Evolutionary conservation across 345 rosid genomes (phyloP).

Genomic region (Isatis tinctoria): DNA sequence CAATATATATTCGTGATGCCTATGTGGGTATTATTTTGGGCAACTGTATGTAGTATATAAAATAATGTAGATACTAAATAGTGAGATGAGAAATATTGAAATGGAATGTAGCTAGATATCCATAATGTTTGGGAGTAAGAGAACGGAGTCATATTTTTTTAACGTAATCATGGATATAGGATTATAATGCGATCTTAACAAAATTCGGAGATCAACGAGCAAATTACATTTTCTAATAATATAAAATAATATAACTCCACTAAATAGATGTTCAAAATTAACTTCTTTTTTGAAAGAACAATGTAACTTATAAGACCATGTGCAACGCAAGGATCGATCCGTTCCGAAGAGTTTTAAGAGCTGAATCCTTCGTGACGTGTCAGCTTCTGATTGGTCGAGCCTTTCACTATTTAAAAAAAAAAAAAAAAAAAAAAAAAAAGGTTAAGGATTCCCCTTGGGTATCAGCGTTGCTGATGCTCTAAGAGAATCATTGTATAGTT

Average conservation of each 20-base stretch:
- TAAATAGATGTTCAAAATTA: background rate
- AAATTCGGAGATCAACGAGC: background rate
- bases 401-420: no score
- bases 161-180: background rate
- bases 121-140: background rate
- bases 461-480: no score
- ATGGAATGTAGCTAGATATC: background rate
- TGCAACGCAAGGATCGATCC: no score
- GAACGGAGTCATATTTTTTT: background rate
- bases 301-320: background rate
- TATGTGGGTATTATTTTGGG: background rate
- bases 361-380: no score
- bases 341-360: no score
- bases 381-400: no score
- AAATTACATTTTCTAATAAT: background rate
- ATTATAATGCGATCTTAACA: background rate
- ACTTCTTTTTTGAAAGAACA: background rate
- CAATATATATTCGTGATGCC: background rate
- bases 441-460: no score
- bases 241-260: background rate
- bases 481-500: background rate
- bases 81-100: background rate
- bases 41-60: background rate
- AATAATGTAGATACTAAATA: background rate
- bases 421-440: no score